Evolutionary conservation across 352 stramenopile species (phyloP).

Genomic region (Pythium scleroteichum): DNA sequence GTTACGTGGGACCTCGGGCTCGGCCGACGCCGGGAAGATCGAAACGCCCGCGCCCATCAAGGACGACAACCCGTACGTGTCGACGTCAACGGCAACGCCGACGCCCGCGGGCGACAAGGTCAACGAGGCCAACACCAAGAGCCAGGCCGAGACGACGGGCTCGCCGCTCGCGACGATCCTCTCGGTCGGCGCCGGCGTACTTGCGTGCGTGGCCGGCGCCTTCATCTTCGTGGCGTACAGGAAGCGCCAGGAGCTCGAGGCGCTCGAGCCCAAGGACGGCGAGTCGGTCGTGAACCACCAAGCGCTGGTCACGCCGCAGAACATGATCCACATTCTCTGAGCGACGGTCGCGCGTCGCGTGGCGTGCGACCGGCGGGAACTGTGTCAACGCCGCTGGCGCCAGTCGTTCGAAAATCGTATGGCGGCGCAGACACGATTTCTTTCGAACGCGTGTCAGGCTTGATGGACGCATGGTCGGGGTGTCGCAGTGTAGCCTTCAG

Average conservation of each 20-base stretch:
- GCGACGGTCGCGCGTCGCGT: not conserved
- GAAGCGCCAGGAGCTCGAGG: constrained; percentile 20
- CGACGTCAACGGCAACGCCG: constrained; percentile 9
- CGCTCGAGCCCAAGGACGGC: constrained; percentile 17
- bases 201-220: constrained; percentile 14
- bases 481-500: too few relatives aligned
- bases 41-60: constrained; percentile 1
- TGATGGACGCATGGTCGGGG: too few relatives aligned
- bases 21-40: not conserved
- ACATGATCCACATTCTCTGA: constrained; percentile 1
- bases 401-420: constrained; percentile 1
- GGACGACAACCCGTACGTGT: constrained; percentile 12
- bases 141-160: not conserved
- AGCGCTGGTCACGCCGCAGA: constrained; percentile 14
- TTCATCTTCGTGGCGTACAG: constrained; percentile 22
- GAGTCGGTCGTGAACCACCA: constrained; percentile 5
- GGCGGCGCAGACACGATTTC: not conserved
- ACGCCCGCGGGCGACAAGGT: not conserved
- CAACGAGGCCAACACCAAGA: not conserved
- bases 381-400: not conserved
- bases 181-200: constrained; percentile 12
- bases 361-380: too few relatives aligned
- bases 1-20: not conserved
- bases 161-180: constrained; percentile 14
- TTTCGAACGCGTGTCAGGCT: not conserved